Percentiles rank a stretch among this genome's conserved stretches.
Evolutionary conservation across 352 stramenopile species (phyloP).

Genomic region (Blastocystis sp.): DNA sequence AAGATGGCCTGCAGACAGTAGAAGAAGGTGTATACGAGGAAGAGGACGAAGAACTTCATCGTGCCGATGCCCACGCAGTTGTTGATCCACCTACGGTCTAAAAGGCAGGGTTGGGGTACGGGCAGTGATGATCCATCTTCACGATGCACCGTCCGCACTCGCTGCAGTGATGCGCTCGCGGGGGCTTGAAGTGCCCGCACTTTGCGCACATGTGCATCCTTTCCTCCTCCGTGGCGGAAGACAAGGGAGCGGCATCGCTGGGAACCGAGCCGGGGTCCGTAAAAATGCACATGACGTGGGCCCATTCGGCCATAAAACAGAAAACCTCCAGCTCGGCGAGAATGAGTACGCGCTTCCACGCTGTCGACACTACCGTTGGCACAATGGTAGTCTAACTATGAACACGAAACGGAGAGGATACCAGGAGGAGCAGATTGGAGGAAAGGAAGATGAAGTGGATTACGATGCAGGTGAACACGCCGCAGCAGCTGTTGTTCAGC

Average conservation of each 20-base stretch:
- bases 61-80: conserved; percentile 64
- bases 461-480: conserved; percentile 42
- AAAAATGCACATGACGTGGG: conserved; percentile 14
- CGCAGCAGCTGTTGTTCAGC: conserved; percentile 52
- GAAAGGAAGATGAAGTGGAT: conserved; percentile 53
- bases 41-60: conserved; percentile 66
- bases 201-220: conserved; percentile 38
- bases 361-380: not conserved
- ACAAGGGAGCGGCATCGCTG: not conserved
- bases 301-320: conserved; percentile 36
- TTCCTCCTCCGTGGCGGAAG: conserved; percentile 46
- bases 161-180: conserved; percentile 72
- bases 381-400: not conserved
- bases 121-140: conserved; percentile 73
- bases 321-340: not conserved
- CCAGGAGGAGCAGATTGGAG: conserved; percentile 1
- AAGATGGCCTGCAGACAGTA: conserved; percentile 34
- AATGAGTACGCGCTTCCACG: not conserved
- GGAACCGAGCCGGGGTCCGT: conserved; percentile 47
- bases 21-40: conserved; percentile 65
- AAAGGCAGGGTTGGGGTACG: conserved; percentile 4
- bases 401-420: not conserved
- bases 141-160: conserved; percentile 71
- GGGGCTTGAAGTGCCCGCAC: conserved; percentile 71
- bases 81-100: conserved; percentile 58